Evolutionary conservation across 345 rosid species (phyloP).

Genomic region (Dipteronia sinensis): DNA sequence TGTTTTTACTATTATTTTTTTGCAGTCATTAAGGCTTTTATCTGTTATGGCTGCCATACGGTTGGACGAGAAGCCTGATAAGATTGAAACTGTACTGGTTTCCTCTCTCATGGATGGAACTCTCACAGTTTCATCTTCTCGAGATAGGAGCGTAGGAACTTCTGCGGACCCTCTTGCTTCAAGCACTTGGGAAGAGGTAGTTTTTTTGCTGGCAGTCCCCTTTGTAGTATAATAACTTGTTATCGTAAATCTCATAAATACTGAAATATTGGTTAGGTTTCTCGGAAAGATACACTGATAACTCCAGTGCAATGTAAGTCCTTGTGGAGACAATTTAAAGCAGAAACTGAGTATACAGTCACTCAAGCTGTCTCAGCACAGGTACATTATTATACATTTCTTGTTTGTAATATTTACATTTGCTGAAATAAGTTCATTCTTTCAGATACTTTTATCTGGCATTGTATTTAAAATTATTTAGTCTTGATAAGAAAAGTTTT

Average conservation of each 20-base stretch:
- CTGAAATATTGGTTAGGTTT: constrained; percentile 36
- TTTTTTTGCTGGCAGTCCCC: background rate
- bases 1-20: constrained; percentile 20
- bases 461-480: background rate
- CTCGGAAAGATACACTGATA: constrained; percentile 55
- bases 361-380: constrained; percentile 79
- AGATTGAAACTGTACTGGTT: constrained; percentile 50
- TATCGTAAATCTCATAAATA: background rate
- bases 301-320: constrained; percentile 83
- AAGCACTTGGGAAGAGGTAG: constrained; percentile 76
- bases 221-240: background rate
- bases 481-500: background rate
- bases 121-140: constrained; percentile 45
- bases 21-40: constrained; percentile 61
- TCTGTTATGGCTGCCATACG: constrained; percentile 68
- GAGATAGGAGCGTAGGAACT: constrained; percentile 42
- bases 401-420: background rate
- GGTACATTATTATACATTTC: constrained; percentile 33
- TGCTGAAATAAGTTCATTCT: background rate
- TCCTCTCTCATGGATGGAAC: constrained; percentile 62
- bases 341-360: constrained; percentile 70
- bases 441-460: background rate
- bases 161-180: constrained; percentile 62
- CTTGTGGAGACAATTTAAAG: constrained; percentile 77
- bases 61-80: constrained; percentile 68